Conservation (phyloP, 2,329 filamentous ascomycete genomes). For the Apiospora marii region DNA sequence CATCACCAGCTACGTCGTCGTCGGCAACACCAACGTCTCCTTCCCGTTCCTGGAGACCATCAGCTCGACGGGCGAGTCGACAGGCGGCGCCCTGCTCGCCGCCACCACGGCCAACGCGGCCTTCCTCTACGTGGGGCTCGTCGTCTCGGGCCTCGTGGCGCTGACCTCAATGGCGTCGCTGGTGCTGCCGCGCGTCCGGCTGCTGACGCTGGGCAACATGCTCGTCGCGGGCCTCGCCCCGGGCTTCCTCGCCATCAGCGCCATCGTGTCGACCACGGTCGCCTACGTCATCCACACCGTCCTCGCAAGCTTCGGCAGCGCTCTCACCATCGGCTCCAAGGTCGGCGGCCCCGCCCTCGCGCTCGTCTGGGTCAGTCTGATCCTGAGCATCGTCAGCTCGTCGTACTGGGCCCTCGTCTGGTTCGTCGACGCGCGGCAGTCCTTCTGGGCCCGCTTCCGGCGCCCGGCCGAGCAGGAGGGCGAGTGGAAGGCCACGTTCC, state of each 20-base stretch:
- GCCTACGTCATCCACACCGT: background rate
- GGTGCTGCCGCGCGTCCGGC: background rate
- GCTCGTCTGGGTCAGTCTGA: slow-evolving; percentile 15
- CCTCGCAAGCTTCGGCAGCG: background rate
- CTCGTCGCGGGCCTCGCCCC: slow-evolving; percentile 21
- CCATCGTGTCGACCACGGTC: slow-evolving; percentile 20
- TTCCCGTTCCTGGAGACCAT: slow-evolving; percentile 12
- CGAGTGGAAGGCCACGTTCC: slow-evolving; percentile 13
- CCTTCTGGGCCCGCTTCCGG: slow-evolving; percentile 9
- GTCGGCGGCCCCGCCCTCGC: slow-evolving; percentile 8
- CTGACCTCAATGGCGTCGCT: background rate
- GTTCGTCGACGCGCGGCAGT: slow-evolving; percentile 22
- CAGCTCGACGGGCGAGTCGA: background rate
- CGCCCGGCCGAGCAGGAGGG: slow-evolving; percentile 15
- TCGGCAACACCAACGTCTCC: slow-evolving; percentile 24
- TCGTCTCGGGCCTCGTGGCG: slow-evolving; percentile 10
- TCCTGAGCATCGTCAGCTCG: background rate
- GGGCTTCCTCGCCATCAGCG: background rate
- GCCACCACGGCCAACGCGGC: slow-evolving; percentile 21
- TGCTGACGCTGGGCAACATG: slow-evolving; percentile 16
- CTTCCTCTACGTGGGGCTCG: slow-evolving; percentile 22
- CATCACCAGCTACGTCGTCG: slow-evolving; percentile 18
- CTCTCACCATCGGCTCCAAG: slow-evolving; percentile 16
- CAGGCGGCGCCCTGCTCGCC: background rate
- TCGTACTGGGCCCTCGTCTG: slow-evolving; percentile 24